Evolutionary conservation across 1,284 basidiomycete genomes (phyloP), one percentile per base, ranked within the genome.

Genomic region (Papiliotrema fonsecae): DNA sequence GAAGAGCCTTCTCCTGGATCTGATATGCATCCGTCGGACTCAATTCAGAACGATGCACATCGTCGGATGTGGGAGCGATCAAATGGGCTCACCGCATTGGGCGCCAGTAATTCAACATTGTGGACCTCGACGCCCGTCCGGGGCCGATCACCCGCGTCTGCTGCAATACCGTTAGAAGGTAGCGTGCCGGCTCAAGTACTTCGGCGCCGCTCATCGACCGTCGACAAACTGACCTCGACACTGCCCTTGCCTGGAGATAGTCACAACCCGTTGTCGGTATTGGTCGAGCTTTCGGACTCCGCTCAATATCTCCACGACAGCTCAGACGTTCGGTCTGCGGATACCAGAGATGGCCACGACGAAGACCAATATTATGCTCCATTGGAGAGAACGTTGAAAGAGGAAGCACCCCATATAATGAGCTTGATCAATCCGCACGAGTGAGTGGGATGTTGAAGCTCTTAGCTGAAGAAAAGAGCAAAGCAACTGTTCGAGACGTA

Each of bases 401-500:
- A 56, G 30, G 61, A 63, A 49, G 61, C 61, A 27, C 58, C 57
- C 2, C 57, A 59, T 37, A 58, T 63, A 22, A 54, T 63, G 52
- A 45, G 47, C 7, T 34, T 57, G 13, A 55, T 63, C 43, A 54
- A 46, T 28, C 48, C 49, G 10, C 42, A 53, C 25, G 58, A 61
- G 58, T 60, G 30, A 42, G 58, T 43, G 40, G 44, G 45, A 18
- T 3, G 6, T 14, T 19, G 7, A 13, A 10, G 38, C 14, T 11
- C 14, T 21, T 4, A 3, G 16, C 21, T 38, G 42, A 7, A 26
- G 14, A n/a, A 55, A 26, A 65, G 62, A 28, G 65, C 63, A 5
- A 53, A 67, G 31, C 50, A 46, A 22, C 57, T 67, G 11, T 67
- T 67, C 42, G 57, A 60, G 9, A 47, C 57, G 18, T 67, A 57